A percentile compares a stretch with the other conserved stretches of the same genome.
These are phyloP conservation scores for Colletotrichum musae DNA, from an alignment of 2,329 filamentous ascomycete species.

Conservation along the genomic window DNA sequence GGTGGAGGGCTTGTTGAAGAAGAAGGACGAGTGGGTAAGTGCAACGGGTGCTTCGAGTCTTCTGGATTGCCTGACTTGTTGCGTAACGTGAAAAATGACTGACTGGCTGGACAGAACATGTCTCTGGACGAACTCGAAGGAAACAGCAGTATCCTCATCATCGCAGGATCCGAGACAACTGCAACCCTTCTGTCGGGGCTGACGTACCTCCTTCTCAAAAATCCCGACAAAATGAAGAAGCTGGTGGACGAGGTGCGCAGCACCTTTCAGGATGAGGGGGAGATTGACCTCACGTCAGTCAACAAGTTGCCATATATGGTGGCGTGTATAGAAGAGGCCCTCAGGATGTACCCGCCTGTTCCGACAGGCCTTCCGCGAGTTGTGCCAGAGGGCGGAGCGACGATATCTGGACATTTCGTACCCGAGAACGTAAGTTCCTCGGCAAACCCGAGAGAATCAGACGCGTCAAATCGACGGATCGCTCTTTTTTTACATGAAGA, in stretches of 20 bases:
- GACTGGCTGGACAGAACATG: conserved; percentile 41
- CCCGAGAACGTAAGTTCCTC: conserved; percentile 49
- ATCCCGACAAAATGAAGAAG: conserved; percentile 49
- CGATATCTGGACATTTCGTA: conserved; percentile 49
- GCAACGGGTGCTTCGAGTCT: not conserved
- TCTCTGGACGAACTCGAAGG: conserved; percentile 34
- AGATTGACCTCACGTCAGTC: conserved; percentile 54
- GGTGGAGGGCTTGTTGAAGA: conserved; percentile 41
- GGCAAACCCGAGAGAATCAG: not conserved
- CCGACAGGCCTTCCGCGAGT: conserved; percentile 46
- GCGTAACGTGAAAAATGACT: not conserved
- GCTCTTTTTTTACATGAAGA: too few species aligned
- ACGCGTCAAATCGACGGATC: too few species aligned
- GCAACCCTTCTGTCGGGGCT: conserved; percentile 49
- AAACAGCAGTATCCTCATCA: conserved; percentile 42
- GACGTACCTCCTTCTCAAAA: conserved; percentile 48
- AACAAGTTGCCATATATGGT: conserved; percentile 54
- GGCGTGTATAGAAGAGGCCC: conserved; percentile 57
- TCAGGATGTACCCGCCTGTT: conserved; percentile 56
- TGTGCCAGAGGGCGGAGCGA: conserved; percentile 50
- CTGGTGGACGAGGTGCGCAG: conserved; percentile 56
- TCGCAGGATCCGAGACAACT: conserved; percentile 54
- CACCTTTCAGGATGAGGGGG: conserved; percentile 50
- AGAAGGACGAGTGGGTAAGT: conserved; percentile 40
- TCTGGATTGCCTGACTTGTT: not conserved